Evolutionary conservation across 441 rosid species (phyloP).

Genomic region (Syzygium syzygioides): DNA sequence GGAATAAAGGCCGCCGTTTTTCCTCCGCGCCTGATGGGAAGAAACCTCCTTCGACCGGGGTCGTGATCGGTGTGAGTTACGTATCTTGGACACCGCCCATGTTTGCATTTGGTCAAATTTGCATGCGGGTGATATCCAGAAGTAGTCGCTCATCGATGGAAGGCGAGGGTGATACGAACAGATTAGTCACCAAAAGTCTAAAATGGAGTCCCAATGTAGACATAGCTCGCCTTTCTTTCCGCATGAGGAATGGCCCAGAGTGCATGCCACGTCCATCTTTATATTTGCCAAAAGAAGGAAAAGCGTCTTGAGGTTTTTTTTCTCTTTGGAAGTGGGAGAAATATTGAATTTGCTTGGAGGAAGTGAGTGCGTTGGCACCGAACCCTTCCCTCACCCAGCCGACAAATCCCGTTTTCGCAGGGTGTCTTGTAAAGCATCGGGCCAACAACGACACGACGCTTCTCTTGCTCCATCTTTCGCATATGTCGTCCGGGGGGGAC

Average conservation of each 20-base stretch:
- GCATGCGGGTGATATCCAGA: background rate
- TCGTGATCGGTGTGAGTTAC: background rate
- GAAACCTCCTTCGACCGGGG: background rate
- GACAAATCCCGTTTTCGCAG: background rate
- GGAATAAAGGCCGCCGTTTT: background rate
- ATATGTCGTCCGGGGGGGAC: background rate
- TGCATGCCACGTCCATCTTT: background rate
- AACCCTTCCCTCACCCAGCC: background rate
- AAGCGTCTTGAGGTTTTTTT: background rate
- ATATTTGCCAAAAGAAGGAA: background rate
- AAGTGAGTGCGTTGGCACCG: background rate
- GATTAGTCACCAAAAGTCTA: background rate
- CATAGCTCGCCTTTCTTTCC: background rate
- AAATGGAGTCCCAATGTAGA: background rate
- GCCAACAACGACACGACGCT: background rate
- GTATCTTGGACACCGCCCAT: background rate
- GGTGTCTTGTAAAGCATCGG: background rate
- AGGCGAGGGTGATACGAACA: background rate
- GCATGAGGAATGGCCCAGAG: background rate
- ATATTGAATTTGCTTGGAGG: background rate
- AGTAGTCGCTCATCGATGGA: background rate
- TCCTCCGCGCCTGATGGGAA: fast-evolving
- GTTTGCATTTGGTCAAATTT: background rate
- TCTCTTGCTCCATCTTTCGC: background rate
- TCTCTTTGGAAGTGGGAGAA: background rate